Evolutionary conservation across 352 stramenopile species (phyloP), one percentile per base, ranked within the genome.

Genomic region (Pythium apleroticum): DNA sequence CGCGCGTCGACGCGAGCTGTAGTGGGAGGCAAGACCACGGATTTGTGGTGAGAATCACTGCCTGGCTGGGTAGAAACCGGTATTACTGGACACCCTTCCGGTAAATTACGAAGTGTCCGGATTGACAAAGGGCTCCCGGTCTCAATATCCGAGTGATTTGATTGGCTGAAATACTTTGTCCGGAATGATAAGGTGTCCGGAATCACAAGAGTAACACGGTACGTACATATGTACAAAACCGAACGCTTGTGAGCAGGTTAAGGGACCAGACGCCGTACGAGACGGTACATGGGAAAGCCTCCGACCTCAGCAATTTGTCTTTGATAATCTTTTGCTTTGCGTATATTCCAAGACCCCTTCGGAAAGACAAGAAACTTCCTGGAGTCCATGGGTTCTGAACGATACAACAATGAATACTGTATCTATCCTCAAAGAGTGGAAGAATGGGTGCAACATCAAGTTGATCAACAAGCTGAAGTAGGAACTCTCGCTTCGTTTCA

Each of bases 391-490:
- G 41, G 56, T 54, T 53, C 54, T 57, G 43, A 35, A 52, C 60
- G 60, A 31, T 75, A 57, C 41, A 68, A 70, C 55, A 73, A 75
- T 62, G 52, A 63, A 39, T 75, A 60, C 60, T 72, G 57, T 45
- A 65, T 72, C 49, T 72, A 66, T 31, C 57, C 63, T 24, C 39
- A 74, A 74, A 63, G 72, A 56, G 54, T 72, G 58, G 65, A 58
- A 73, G 59, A 75, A 64, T 70, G 53, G 53, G 30, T 73, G 33
- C 6, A 22, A 62, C 10, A 60, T 71, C 31, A 17, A 19, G 27
- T 49, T 66, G n/a, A 69, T 76, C 14, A 60, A 66, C 15, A 39
- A 28, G 14, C 33, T 72, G 4, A 74, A 74, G 41, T 31, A 30
- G 2, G 63, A 77, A 22, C 43, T 75, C 11, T 73, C 59, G 45